Base-by-base conservation (phyloP, 2,329 filamentous ascomycete genomes). In the Pseudopyrenochaeta lycopersici region DNA sequence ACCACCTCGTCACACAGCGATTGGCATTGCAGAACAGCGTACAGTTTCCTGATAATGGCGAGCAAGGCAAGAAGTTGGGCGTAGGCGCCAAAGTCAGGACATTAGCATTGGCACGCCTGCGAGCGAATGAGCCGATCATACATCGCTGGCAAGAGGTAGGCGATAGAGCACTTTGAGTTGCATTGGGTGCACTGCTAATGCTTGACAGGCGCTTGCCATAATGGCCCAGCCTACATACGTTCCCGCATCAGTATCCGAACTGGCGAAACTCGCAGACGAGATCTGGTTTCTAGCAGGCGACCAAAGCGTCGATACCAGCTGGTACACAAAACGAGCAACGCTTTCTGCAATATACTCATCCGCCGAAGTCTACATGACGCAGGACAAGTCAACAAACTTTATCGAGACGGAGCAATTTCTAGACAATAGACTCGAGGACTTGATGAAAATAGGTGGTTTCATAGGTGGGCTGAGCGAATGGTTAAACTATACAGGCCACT, bases 351-450 rank as follows among this genome's bases (percentile, higher is more conserved):
- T 90, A n/a, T 91, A 90, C 70, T 91, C 91, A 1, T 76, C 77
- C 4, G 75, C 89, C 50, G 95, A 99, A 77, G 81, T 97, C 4
- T 96, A 93, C 78, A 97, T 98, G 92, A 97, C 92, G 18, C 92
- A 90, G 54, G 95, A 98, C 76, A 82, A 81, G 55, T 92, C 89
- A 3, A 78, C 83, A 0, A 86, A 85, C n/a, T 95, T 90, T 67
- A 74, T 71, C 9, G 90, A 93, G 58, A 98, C 95, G 3, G 88
- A 88, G 61, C 82, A 85, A 9, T 99, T 98, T 73, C 79, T 98
- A 47, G 84, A 88, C 49, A 84, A 92, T 38, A 84, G 94, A 56
- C 77, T 96, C 50, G 82, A 86, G 54, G 93, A 96, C 78, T 80
- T 85, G 29, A 82, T 84, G 63, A 83, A 80, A 3, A 62, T 92